phyloP scores from a whole-genome alignment of 2,329 filamentous ascomycete genomes.

The Mariannaea sp. region DNA sequence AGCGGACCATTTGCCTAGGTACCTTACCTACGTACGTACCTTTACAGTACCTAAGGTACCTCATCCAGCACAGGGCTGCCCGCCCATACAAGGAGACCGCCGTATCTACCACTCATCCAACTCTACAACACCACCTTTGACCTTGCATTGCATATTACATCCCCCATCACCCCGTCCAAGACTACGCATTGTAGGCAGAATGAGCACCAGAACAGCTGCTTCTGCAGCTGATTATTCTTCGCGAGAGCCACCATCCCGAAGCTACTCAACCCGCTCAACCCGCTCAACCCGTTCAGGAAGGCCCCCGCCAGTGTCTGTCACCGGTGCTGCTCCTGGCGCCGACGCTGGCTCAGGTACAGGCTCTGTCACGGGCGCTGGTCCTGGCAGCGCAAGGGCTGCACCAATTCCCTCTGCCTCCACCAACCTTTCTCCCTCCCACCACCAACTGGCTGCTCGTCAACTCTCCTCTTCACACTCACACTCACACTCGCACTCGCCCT shows the following conservation, averaged over 20 bases:
- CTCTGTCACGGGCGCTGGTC: neutral
- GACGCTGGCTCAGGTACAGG: constrained; percentile 1
- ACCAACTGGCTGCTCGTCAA: constrained; percentile 34
- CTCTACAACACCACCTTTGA: neutral
- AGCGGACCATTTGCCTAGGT: neutral
- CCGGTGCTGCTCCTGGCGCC: constrained; percentile 18
- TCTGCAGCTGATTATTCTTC: constrained; percentile 32
- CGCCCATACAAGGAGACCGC: neutral
- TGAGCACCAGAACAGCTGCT: constrained; percentile 35
- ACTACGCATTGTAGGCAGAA: constrained; percentile 5
- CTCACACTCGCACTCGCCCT: constrained; percentile 27
- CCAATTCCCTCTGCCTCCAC: constrained; percentile 25
- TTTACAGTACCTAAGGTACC: too few species aligned
- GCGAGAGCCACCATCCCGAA: constrained; percentile 40
- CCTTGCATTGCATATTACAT: neutral
- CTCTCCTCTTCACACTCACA: constrained; percentile 35
- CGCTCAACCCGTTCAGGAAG: constrained; percentile 35
- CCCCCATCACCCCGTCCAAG: neutral
- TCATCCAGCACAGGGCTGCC: neutral
- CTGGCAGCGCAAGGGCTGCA: neutral
- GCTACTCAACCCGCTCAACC: constrained; percentile 43
- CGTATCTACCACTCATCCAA: neutral
- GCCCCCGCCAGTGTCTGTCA: constrained; percentile 18
- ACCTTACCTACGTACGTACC: too few species aligned
- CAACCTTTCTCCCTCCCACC: constrained; percentile 27